Conservation (phyloP, 257 asterid species). For the Ophiorrhiza pumila region DNA sequence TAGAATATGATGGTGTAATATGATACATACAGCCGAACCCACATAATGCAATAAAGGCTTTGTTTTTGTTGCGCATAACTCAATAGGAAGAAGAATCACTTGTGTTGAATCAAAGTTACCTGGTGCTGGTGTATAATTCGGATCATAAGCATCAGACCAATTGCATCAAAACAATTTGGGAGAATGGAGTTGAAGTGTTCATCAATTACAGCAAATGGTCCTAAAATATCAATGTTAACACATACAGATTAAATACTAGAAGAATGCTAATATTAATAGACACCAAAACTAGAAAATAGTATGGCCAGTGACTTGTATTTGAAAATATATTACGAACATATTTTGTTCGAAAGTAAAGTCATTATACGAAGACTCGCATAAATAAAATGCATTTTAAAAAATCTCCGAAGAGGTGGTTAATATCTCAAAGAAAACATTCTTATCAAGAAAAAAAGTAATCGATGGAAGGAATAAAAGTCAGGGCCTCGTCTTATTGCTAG, state of each 20-base stretch:
- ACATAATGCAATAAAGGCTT: no score
- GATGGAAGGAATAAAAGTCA: not conserved
- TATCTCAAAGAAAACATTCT: slow-evolving; percentile 3
- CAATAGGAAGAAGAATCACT: not conserved
- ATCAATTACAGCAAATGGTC: slow-evolving; percentile 85
- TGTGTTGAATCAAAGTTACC: slow-evolving; percentile 39
- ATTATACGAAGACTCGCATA: not conserved
- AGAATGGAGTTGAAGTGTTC: slow-evolving; percentile 83
- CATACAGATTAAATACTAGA: slow-evolving; percentile 12
- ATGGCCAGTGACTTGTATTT: not conserved
- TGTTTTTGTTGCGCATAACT: not conserved
- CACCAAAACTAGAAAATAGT: not conserved
- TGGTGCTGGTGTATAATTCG: slow-evolving; percentile 97
- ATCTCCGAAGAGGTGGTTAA: slow-evolving; percentile 2
- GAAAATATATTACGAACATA: not conserved
- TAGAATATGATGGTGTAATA: no score
- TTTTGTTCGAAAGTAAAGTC: not conserved
- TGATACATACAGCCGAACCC: no score
- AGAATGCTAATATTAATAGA: not conserved
- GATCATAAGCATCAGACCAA: slow-evolving; percentile 98
- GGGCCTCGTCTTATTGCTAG: not conserved
- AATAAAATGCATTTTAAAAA: not conserved
- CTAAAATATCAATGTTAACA: slow-evolving; percentile 33
- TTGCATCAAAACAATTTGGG: slow-evolving; percentile 90
- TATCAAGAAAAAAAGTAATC: not conserved